Conservation (phyloP, 78 protist genomes). For the Parvularia atlantis region DNA sequence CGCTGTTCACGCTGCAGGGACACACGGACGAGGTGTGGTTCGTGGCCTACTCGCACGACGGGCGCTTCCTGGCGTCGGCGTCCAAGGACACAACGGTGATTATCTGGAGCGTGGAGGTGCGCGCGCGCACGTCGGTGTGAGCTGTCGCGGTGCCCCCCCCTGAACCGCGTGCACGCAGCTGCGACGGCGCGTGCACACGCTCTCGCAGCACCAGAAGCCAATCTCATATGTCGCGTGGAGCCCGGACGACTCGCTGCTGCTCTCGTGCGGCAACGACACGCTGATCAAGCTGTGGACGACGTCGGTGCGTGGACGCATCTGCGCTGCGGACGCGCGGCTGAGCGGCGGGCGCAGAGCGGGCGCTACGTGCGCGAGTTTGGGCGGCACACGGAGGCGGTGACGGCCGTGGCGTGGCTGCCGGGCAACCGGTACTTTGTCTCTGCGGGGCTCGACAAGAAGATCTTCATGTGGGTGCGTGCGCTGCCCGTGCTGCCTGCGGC, state of each 20-base stretch:
- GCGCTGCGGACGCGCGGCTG: too few relatives aligned
- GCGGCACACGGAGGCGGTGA: constrained; percentile 51
- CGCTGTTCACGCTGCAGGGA: constrained; percentile 19
- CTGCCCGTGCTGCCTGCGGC: neutral
- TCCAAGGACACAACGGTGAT: constrained; percentile 49
- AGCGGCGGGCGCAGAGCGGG: too few relatives aligned
- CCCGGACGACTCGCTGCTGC: constrained; percentile 22
- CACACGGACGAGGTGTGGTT: constrained; percentile 76
- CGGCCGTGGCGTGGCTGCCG: constrained; percentile 63
- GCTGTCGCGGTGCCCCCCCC: too few relatives aligned
- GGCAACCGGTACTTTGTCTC: constrained; percentile 36
- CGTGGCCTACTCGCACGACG: constrained; percentile 50
- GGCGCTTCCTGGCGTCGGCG: constrained; percentile 56
- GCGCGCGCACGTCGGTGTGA: too few relatives aligned
- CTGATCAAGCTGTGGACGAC: constrained; percentile 20
- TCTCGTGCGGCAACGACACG: constrained; percentile 30
- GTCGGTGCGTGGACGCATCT: too few relatives aligned
- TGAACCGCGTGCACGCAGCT: too few relatives aligned
- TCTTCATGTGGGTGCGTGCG: constrained; percentile 25
- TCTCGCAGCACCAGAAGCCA: constrained; percentile 2
- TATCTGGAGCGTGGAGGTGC: constrained; percentile 48
- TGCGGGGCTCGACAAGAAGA: constrained; percentile 37
- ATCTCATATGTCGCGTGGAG: neutral
- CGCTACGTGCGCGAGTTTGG: constrained; percentile 15
- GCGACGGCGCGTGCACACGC: too few relatives aligned